Conservation (phyloP, 116 monocot genomes). For the Dioscorea cayenensis region DNA sequence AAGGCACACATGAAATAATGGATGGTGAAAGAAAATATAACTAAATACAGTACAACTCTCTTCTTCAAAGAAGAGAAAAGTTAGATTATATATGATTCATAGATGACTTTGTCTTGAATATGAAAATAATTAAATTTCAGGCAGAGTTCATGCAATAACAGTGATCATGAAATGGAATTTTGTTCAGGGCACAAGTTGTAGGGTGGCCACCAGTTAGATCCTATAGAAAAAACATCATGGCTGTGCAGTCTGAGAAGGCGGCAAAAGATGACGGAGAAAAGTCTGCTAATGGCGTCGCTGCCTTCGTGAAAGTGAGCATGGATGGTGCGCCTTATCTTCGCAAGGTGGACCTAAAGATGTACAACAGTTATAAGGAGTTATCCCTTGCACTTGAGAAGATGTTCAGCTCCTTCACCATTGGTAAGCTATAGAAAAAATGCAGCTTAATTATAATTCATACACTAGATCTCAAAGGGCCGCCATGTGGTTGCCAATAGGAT, state of each 20-base stretch:
- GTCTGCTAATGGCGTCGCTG: constrained; percentile 8
- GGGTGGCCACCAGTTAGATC: constrained; percentile 95
- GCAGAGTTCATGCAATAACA: background rate
- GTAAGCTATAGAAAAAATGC: constrained; percentile 9
- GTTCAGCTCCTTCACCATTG: constrained; percentile 80
- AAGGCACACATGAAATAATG: background rate
- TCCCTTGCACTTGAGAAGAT: constrained; percentile 72
- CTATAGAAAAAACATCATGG: constrained; percentile 68
- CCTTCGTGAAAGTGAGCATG: constrained; percentile 93
- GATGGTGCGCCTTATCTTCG: constrained; percentile 91
- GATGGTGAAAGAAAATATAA: background rate
- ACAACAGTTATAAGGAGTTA: constrained; percentile 70
- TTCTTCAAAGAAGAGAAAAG: background rate
- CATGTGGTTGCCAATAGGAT: background rate
- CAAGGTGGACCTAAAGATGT: constrained; percentile 85
- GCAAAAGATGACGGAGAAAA: constrained; percentile 22
- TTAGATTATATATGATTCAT: background rate
- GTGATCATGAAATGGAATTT: background rate
- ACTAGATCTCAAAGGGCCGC: background rate
- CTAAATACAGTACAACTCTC: background rate
- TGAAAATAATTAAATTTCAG: background rate
- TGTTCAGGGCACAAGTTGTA: constrained; percentile 66
- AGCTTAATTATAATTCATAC: background rate
- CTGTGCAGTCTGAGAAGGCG: constrained; percentile 43
- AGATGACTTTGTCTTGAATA: background rate